A percentile compares a stretch with the other conserved stretches of the same genome.
phyloP scores from a whole-genome alignment of 257 asterid species.

The Gentiana straminea region DNA sequence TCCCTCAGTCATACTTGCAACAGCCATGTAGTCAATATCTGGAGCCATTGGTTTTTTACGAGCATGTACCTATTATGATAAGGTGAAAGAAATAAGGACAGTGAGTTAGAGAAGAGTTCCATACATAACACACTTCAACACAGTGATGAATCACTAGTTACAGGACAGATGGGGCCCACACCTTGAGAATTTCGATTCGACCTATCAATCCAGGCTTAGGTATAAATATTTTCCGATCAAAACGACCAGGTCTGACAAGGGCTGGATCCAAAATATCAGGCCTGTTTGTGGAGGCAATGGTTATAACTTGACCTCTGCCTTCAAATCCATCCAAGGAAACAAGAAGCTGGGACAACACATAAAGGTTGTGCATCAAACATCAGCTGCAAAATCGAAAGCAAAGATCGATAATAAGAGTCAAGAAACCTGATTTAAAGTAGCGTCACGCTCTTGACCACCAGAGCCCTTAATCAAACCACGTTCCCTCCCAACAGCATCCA shows the following conservation, averaged over 20 bases:
- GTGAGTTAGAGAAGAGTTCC: background rate
- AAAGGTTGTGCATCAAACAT: conserved; percentile 11
- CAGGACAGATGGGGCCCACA: conserved; percentile 15
- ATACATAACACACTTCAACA: conserved; percentile 1
- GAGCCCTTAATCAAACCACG: conserved; percentile 91
- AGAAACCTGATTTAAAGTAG: conserved; percentile 90
- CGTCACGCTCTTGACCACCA: conserved; percentile 98
- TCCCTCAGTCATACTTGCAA: conserved; percentile 80
- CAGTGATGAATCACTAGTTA: conserved; percentile 1
- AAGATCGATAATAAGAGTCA: conserved; percentile 10
- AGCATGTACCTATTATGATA: conserved; percentile 70
- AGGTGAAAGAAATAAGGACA: background rate
- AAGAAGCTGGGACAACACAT: conserved; percentile 66
- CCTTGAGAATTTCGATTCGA: conserved; percentile 84
- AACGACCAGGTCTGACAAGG: conserved; percentile 94
- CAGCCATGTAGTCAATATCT: conserved; percentile 81
- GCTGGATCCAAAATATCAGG: conserved; percentile 98
- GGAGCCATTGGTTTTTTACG: conserved; percentile 89
- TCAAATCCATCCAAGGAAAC: conserved; percentile 96
- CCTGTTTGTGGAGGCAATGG: conserved; percentile 97
- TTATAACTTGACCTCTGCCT: conserved; percentile 95
- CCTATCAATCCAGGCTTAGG: conserved; percentile 95
- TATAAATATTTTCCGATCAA: conserved; percentile 76
- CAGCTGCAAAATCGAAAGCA: conserved; percentile 11
- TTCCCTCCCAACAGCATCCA: conserved; percentile 96